These are phyloP conservation scores for Globisporangium recalcitrans DNA, from an alignment of 352 stramenopile genomes.

Conservation along the genomic window DNA sequence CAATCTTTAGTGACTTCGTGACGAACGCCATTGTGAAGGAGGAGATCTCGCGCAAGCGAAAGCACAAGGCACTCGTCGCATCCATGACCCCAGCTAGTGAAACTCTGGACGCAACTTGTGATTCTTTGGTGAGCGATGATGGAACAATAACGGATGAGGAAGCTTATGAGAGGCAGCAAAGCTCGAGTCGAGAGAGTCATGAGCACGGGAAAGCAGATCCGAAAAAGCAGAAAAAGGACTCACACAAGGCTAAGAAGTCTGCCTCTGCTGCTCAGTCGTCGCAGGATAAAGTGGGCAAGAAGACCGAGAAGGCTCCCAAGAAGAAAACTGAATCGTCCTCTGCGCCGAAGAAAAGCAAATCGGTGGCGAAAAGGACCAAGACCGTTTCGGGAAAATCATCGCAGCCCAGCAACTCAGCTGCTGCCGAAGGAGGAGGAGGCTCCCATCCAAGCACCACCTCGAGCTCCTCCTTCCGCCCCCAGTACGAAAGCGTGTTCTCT, in stretches of 20 bases:
- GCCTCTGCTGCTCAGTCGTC: constrained; percentile 7
- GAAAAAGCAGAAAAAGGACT: constrained; percentile 44
- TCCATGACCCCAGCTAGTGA: constrained; percentile 2
- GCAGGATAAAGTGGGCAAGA: constrained; percentile 35
- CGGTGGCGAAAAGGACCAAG: constrained; percentile 12
- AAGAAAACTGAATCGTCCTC: constrained; percentile 14
- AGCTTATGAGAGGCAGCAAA: constrained; percentile 9
- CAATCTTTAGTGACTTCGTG: constrained; percentile 46
- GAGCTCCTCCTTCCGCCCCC: constrained; percentile 30
- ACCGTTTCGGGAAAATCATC: constrained; percentile 6
- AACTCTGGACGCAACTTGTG: constrained; percentile 8
- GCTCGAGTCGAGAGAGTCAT: constrained; percentile 8
- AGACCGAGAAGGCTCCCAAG: constrained; percentile 22
- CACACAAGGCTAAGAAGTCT: constrained; percentile 23
- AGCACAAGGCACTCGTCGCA: constrained; percentile 20
- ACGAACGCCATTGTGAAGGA: constrained; percentile 36
- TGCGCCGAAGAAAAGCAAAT: constrained; percentile 13
- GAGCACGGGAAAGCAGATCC: constrained; percentile 21
- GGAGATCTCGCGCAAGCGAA: constrained; percentile 49
- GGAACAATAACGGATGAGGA: constrained; percentile 13
- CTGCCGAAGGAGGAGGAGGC: not conserved
- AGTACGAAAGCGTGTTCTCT: constrained; percentile 67
- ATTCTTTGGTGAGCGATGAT: constrained; percentile 14
- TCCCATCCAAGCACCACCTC: constrained; percentile 7
- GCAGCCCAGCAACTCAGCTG: not conserved